Base-by-base conservation (phyloP, 2,329 filamentous ascomycete species). In the Cladosporium oxysporum region DNA sequence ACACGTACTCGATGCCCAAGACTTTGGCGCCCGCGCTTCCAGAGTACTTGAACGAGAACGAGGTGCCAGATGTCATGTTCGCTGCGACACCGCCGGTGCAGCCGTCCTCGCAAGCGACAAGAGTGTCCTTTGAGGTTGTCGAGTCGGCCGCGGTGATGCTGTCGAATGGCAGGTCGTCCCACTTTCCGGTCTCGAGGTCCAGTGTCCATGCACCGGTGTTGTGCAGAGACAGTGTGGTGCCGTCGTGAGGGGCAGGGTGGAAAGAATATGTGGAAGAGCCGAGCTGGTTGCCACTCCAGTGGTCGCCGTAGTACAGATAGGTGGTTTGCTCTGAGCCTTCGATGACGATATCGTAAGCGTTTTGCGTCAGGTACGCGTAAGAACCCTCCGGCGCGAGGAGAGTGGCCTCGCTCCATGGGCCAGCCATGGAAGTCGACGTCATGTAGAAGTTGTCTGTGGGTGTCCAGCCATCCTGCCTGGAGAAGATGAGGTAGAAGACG, bases 401-500 rank as follows among this genome's bases (percentile, higher is more conserved):
- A 3, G 80, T 79, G 85, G 87, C 90, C 0, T 79, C 73, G 0
- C 84, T 84, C 88, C 88, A 91, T 0, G 87, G 86, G 0, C 87
- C 86, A 0, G 80, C 77, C 0, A 90, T 77, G 1, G 80, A 85
- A 1, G 83, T 84, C 0, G 87, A 82, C 2, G 86, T 88, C 71
- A 82, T 83, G 75, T 89, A 88, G 37, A 84, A 81, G 71, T 90
- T 90, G 73, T 90, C 88, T 68, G 90, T 90, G 11, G 87, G 78
- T 66, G 84, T 79, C 85, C 85, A 87, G 2, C 69, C 71, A 31
- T 74, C 73, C 52, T 75, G 72, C 8, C 70, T 70, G 0, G 85
- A 87, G 2, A 84, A 87, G 71, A 91, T 89, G 78, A 90, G 85
- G 76, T 85, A 90, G 75, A 90, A 91, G 0, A 83, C 82, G 0